phyloP scores from a whole-genome alignment of 129 eudicot species.

The Centella asiatica region DNA sequence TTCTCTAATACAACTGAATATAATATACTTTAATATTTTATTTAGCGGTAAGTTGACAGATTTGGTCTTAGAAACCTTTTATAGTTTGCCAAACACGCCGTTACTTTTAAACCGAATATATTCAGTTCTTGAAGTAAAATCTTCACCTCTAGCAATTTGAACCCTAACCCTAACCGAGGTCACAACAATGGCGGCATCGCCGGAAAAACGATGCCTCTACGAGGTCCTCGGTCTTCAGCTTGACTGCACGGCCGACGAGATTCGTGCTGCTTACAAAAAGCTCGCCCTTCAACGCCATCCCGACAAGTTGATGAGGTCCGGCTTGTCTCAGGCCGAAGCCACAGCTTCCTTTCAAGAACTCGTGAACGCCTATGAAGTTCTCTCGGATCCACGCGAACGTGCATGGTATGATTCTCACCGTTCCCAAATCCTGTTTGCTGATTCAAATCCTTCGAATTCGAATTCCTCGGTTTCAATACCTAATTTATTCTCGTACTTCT shows the following conservation, averaged over 20 bases:
- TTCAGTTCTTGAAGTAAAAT: not conserved
- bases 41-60: too few species aligned
- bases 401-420: conserved; percentile 98
- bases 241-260: conserved; percentile 73
- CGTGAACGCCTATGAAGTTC: conserved; percentile 85
- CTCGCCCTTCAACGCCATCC: conserved; percentile 99
- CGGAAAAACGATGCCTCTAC: conserved; percentile 84
- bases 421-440: conserved; percentile 70
- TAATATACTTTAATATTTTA: too few species aligned
- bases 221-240: conserved; percentile 68
- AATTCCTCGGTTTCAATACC: conserved; percentile 36
- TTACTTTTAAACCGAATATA: not conserved
- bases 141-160: not conserved
- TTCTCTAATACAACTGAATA: too few species aligned
- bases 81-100: not conserved
- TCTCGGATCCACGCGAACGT: conserved; percentile 83
- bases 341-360: conserved; percentile 93
- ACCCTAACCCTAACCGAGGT: not conserved
- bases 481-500: conserved; percentile 60
- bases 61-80: too few species aligned
- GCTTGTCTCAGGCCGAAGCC: conserved; percentile 71
- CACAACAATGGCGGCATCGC: conserved; percentile 38
- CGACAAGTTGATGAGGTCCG: conserved; percentile 78
- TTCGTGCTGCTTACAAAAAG: conserved; percentile 75
- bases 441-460: conserved; percentile 16